Percentiles rank a stretch among this genome's conserved stretches.
These are phyloP conservation scores for Fonsecaea multimorphosa DNA, from an alignment of 2,329 filamentous ascomycete genomes.

Conservation along the genomic window DNA sequence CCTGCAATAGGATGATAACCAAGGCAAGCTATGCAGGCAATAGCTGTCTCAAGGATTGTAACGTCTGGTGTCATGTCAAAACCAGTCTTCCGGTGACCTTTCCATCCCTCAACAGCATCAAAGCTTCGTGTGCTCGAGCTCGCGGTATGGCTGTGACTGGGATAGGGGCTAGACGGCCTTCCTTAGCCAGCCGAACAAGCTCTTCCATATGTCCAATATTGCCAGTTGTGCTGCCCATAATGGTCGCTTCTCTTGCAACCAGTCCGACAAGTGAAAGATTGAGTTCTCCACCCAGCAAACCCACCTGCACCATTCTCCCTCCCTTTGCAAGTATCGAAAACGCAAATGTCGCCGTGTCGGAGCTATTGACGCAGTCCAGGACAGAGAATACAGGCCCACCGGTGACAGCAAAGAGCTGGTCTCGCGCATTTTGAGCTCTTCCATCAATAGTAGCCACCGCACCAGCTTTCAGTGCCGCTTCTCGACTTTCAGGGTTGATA, in stretches of 20 bases:
- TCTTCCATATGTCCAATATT: constrained; percentile 21
- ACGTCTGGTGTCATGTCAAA: no score
- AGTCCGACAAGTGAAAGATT: constrained; percentile 24
- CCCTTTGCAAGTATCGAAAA: constrained; percentile 20
- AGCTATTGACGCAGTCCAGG: constrained; percentile 33
- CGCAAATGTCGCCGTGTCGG: constrained; percentile 24
- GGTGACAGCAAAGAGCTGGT: constrained; percentile 13
- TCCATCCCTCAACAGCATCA: constrained; percentile 21
- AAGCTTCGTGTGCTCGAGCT: constrained; percentile 25
- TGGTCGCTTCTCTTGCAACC: constrained; percentile 19
- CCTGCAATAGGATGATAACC: no score
- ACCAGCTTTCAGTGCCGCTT: constrained; percentile 21
- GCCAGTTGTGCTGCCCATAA: constrained; percentile 26
- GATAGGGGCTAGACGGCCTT: constrained; percentile 17
- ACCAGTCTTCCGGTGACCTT: constrained; percentile 32
- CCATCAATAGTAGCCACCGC: constrained; percentile 19
- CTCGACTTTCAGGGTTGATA: constrained; percentile 15
- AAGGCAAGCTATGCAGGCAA: no score
- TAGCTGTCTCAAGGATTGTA: no score
- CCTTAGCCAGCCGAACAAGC: constrained; percentile 21
- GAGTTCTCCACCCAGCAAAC: constrained; percentile 29
- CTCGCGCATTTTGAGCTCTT: neutral
- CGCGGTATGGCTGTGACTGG: constrained; percentile 24
- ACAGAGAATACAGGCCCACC: constrained; percentile 22
- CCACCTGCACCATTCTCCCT: constrained; percentile 30